Evolutionary conservation across 1,284 basidiomycete genomes (phyloP).

Genomic region (Tilletia walkeri): DNA sequence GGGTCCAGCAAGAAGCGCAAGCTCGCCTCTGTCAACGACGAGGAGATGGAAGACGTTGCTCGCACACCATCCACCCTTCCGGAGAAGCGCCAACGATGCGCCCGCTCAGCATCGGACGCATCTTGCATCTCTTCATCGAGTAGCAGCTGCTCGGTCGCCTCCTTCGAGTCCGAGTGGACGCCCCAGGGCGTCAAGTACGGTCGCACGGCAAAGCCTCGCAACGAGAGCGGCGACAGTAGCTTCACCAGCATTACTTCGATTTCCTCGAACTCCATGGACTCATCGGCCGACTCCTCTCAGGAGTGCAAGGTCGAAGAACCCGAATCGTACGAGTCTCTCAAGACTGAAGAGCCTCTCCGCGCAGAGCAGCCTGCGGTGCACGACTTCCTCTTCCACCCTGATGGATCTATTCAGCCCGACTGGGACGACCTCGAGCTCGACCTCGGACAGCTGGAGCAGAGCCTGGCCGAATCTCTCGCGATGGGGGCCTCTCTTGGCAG

Average conservation of each 20-base stretch:
- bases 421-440: conserved; percentile 23
- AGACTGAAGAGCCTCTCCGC: neutral
- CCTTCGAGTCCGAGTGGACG: neutral
- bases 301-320: conserved; percentile 26
- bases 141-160: neutral
- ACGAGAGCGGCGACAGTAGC: conserved; percentile 13
- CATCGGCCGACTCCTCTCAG: neutral
- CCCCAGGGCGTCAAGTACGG: neutral
- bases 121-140: conserved; percentile 24
- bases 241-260: neutral
- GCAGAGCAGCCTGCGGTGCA: neutral
- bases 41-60: neutral
- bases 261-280: neutral
- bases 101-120: conserved; percentile 21
- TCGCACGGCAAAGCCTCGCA: neutral
- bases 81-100: conserved; percentile 7
- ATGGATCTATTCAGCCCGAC: conserved; percentile 16
- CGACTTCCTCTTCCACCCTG: conserved; percentile 12
- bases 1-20: conserved; percentile 14
- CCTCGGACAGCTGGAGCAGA: conserved; percentile 18
- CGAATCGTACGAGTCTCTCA: neutral
- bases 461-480: conserved; percentile 9
- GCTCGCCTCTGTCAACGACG: conserved; percentile 1
- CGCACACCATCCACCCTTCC: neutral
- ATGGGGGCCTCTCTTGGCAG: neutral